A percentile compares a stretch with the other conserved stretches of the same genome.
phyloP scores from a whole-genome alignment of 805 yeast genomes.

The Yarrowia deformans region DNA sequence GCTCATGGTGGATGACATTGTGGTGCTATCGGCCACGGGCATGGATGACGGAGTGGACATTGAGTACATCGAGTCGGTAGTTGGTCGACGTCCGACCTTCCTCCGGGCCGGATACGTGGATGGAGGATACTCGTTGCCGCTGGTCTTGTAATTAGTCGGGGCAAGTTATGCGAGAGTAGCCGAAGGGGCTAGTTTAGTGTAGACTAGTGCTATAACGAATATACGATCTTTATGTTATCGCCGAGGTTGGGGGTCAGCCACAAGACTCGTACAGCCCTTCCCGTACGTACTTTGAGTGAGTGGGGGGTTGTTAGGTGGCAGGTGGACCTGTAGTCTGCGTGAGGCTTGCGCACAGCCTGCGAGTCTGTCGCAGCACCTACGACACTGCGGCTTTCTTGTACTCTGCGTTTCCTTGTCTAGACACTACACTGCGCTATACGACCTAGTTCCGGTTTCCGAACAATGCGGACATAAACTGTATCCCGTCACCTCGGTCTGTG shows the following conservation, averaged over 20 bases:
- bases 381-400: background rate
- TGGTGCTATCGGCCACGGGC: conserved; percentile 6
- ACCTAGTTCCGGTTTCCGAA: conserved; percentile 9
- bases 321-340: background rate
- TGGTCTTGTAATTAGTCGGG: conserved; percentile 32
- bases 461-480: conserved; percentile 32
- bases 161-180: conserved; percentile 34
- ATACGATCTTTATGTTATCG: conserved; percentile 17
- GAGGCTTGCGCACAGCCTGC: background rate
- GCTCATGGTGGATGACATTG: conserved; percentile 30
- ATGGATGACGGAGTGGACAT: conserved; percentile 34
- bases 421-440: conserved; percentile 4
- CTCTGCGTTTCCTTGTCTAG: background rate
- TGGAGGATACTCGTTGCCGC: conserved; percentile 32
- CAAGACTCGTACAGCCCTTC: background rate
- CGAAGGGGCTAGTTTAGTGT: conserved; percentile 29
- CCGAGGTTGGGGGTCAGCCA: conserved; percentile 6
- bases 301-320: background rate
- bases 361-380: background rate
- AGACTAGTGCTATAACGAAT: conserved; percentile 14
- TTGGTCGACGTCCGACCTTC: conserved; percentile 21
- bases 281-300: background rate
- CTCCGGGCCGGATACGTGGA: conserved; percentile 27
- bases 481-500: background rate
- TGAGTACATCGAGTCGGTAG: conserved; percentile 5